Evolutionary conservation across 2,329 filamentous ascomycete species (phyloP).

Genomic region (Periglandula ipomoeae): DNA sequence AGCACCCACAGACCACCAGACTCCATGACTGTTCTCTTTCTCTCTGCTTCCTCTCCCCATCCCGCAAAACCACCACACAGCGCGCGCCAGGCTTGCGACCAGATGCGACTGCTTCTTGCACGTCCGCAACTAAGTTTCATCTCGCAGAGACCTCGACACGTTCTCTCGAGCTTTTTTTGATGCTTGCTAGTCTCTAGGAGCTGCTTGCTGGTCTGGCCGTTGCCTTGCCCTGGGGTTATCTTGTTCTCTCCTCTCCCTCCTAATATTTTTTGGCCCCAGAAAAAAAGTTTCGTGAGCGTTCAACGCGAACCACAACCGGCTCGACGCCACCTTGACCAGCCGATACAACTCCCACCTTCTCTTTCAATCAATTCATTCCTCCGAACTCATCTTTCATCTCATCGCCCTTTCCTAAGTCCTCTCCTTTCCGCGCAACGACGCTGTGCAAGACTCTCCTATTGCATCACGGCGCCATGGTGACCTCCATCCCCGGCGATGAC

Average conservation of each 20-base stretch:
- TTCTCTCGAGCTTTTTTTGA: background rate
- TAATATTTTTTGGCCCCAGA: background rate
- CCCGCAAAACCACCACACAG: constrained; percentile 2
- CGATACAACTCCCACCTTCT: background rate
- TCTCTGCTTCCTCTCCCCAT: background rate
- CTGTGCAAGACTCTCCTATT: background rate
- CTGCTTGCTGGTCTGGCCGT: background rate
- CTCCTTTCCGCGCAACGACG: background rate
- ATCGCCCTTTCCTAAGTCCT: background rate
- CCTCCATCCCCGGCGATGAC: constrained; percentile 28
- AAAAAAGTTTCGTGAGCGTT: constrained; percentile 6
- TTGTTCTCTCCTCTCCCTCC: background rate
- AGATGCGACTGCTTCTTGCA: constrained; percentile 7
- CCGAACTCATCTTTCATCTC: background rate
- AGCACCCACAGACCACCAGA: background rate
- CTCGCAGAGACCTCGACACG: background rate
- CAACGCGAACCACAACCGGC: background rate
- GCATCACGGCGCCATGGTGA: constrained; percentile 23
- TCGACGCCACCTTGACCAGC: background rate
- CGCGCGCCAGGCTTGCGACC: constrained; percentile 3
- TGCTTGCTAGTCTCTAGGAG: background rate
- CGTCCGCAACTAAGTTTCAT: constrained; percentile 3
- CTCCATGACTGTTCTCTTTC: too few species aligned
- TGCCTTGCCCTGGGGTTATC: background rate
- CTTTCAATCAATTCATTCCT: background rate